Base-by-base conservation (phyloP, 345 rosid genomes). In the Salix purpurea region DNA sequence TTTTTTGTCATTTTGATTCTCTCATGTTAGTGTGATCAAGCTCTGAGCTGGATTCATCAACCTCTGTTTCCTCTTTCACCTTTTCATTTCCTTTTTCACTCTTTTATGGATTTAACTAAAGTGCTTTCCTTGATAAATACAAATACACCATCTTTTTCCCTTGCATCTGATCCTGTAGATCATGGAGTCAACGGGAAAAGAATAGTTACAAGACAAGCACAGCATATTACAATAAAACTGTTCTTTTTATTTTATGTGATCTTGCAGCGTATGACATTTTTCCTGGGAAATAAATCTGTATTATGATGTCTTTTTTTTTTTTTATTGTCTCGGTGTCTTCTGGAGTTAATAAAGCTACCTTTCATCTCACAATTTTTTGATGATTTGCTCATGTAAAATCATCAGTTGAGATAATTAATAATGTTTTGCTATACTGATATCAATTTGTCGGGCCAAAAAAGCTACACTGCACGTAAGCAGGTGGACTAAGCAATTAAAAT, bases 321-420 rank as follows among this genome's bases (percentile, higher is more conserved):
- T 21, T 90, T 40, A 76, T 87, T 74, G 85, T 92, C 76, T 84
- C 91, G n/a, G 67, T 92, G 28, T 91, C 91, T 76, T 74, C 82
- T 15, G 94, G 94, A 65, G 79, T 67, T 66, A 54, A 54, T 91
- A 61, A 88, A 89, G 84, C 91, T 92, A 5, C 96, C 97, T 7
- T 88, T 89, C 58, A 83, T 66, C 79, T 65, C 83, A 21, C 94
- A 92, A 0, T 76, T 83, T 7, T 86, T 92, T 15, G 94, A 91
- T 54, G 93, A 94, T 82, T 80, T 91, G 36, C 81, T 92, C 32
- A 82, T 89, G 90, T 91, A 72, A 91, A 67, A 34, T 34, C 39
- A 26, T 58, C 70, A 37, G 36, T 16, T 73, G 42, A 13, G 9
- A 73, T 10, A 4, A 58, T 23, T 10, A 23, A 58, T 23, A 0